A percentile compares a stretch with the other conserved stretches of the same genome.
Evolutionary conservation across 768 basidiomycete genomes (phyloP).

Genomic region (Naganishia randhawae): DNA sequence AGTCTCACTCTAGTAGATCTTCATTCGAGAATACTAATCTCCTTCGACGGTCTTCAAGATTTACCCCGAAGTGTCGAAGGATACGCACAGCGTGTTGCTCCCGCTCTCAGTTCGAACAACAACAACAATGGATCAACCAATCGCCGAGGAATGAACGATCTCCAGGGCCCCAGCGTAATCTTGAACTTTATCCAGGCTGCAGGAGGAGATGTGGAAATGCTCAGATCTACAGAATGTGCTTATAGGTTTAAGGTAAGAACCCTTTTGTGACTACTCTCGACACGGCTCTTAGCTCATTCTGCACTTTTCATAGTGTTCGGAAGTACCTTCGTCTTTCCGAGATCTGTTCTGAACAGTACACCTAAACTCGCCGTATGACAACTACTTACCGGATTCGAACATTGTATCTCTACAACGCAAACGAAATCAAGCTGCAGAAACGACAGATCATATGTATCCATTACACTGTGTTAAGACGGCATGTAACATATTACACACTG

Average conservation of each 20-base stretch:
- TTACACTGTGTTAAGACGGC: background rate
- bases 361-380: background rate
- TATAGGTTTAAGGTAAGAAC: constrained; percentile 57
- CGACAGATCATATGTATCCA: constrained; percentile 1
- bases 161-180: constrained; percentile 61
- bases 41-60: constrained; percentile 51
- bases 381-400: background rate
- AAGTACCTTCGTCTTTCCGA: constrained; percentile 33
- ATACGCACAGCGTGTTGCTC: constrained; percentile 74
- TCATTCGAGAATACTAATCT: background rate
- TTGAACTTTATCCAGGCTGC: constrained; percentile 97
- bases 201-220: constrained; percentile 96
- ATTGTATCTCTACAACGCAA: constrained; percentile 7
- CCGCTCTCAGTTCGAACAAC: constrained; percentile 40
- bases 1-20: constrained; percentile 27
- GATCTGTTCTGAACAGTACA: constrained; percentile 31
- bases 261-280: background rate
- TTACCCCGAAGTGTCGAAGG: constrained; percentile 68
- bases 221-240: constrained; percentile 96
- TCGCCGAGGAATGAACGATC: constrained; percentile 3
- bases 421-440: background rate
- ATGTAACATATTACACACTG: background rate
- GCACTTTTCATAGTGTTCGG: constrained; percentile 27
- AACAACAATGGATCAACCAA: constrained; percentile 17
- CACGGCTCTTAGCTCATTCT: constrained; percentile 19